Conservation (phyloP, 2,329 filamentous ascomycete species). For the Bipolaris zeicola region DNA sequence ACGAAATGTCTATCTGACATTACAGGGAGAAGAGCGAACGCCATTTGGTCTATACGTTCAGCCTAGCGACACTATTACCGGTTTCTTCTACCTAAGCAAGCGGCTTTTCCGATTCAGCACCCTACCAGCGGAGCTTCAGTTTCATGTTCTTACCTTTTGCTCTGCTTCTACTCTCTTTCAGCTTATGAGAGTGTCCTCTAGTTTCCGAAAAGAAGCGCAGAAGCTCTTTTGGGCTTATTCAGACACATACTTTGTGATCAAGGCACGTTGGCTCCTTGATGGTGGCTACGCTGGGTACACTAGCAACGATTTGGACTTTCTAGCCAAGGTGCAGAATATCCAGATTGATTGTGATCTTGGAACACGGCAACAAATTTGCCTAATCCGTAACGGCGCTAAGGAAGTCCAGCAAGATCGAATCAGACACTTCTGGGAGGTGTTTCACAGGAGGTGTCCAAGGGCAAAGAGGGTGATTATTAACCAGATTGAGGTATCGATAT, state of each 20-base stretch:
- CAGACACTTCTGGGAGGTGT: background rate
- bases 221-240: constrained; percentile 25
- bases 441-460: background rate
- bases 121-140: constrained; percentile 21
- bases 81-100: no score
- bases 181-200: constrained; percentile 19
- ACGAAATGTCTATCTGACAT: background rate
- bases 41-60: background rate
- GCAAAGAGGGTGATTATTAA: background rate
- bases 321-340: constrained; percentile 20
- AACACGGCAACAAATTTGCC: background rate
- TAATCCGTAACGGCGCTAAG: no score
- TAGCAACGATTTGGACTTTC: constrained; percentile 15
- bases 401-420: background rate
- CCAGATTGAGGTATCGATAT: background rate
- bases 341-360: constrained; percentile 13
- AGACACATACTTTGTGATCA: background rate
- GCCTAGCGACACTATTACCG: background rate
- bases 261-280: constrained; percentile 12
- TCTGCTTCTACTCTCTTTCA: constrained; percentile 21
- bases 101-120: background rate
- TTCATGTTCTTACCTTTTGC: constrained; percentile 20
- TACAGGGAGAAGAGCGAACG: background rate
- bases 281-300: constrained; percentile 19
- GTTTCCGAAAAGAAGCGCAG: constrained; percentile 21